Conservation (phyloP, 164 flowering plant species). For the Tetrastigma voinierianum region DNA sequence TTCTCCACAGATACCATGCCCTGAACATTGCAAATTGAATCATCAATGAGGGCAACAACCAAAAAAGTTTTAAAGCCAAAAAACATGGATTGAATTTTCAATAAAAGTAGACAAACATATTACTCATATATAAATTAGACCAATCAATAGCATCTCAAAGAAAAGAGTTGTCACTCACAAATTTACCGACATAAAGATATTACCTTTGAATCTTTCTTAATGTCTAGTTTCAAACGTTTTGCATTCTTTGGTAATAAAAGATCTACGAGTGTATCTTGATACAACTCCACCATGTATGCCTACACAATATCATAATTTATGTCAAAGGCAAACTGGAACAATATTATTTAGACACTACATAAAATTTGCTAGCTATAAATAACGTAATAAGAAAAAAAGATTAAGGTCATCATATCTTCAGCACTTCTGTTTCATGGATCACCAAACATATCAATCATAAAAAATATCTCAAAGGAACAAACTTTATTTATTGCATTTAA, state of each 20-base stretch:
- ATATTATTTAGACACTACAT: neutral
- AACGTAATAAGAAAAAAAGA: neutral
- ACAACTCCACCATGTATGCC: constrained; percentile 95
- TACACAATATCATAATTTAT: constrained; percentile 28
- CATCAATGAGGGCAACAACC: neutral
- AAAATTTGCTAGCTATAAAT: too few relatives aligned
- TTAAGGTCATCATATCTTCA: neutral
- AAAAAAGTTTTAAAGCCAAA: neutral
- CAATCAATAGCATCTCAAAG: neutral
- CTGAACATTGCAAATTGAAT: constrained; percentile 32
- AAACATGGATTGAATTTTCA: neutral
- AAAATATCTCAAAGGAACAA: too few relatives aligned
- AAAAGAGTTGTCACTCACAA: neutral
- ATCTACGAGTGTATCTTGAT: constrained; percentile 93
- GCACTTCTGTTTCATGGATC: too few relatives aligned
- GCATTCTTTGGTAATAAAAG: constrained; percentile 75
- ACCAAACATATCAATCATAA: too few relatives aligned
- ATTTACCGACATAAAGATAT: neutral
- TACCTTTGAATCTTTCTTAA: constrained; percentile 97
- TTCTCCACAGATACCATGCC: constrained; percentile 96
- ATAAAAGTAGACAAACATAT: neutral
- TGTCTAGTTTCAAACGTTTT: constrained; percentile 73
- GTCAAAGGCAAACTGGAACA: too few relatives aligned
- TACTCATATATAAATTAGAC: neutral
- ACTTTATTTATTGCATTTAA: too few relatives aligned